phyloP scores from a whole-genome alignment of 129 eudicot genomes.

The Lactuca saligna region DNA sequence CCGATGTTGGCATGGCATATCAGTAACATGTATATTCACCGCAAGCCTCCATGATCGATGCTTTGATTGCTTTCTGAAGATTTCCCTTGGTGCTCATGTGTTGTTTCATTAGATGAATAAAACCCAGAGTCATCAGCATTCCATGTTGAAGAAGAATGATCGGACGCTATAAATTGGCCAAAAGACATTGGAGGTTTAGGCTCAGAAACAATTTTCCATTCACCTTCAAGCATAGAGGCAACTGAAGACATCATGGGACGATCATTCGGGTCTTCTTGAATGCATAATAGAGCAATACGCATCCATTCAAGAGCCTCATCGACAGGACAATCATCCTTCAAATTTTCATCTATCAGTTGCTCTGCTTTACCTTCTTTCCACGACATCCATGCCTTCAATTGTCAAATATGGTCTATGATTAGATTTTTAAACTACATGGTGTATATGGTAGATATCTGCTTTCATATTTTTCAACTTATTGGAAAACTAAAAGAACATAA shows the following conservation, averaged over 20 bases:
- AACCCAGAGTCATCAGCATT: no score
- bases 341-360: slow-evolving; percentile 2
- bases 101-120: no score
- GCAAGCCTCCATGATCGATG: no score
- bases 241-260: slow-evolving; percentile 3
- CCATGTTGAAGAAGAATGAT: no score
- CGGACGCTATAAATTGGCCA: not conserved
- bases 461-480: no score
- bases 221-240: slow-evolving; percentile 6
- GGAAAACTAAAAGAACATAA: not conserved
- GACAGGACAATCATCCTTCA: not conserved
- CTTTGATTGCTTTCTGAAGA: no score
- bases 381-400: slow-evolving; percentile 1
- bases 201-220: slow-evolving; percentile 8
- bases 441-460: no score
- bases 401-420: not conserved
- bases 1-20: no score
- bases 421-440: not conserved
- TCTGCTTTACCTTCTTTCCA: slow-evolving; percentile 2
- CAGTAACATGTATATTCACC: no score
- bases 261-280: slow-evolving; percentile 3
- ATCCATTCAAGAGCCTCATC: not conserved
- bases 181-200: slow-evolving; percentile 34
- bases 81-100: no score
- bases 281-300: slow-evolving; percentile 1